These are phyloP conservation scores for Pestalotiopsis sp. DNA, from an alignment of 2,329 filamentous ascomycete genomes.

Conservation along the genomic window DNA sequence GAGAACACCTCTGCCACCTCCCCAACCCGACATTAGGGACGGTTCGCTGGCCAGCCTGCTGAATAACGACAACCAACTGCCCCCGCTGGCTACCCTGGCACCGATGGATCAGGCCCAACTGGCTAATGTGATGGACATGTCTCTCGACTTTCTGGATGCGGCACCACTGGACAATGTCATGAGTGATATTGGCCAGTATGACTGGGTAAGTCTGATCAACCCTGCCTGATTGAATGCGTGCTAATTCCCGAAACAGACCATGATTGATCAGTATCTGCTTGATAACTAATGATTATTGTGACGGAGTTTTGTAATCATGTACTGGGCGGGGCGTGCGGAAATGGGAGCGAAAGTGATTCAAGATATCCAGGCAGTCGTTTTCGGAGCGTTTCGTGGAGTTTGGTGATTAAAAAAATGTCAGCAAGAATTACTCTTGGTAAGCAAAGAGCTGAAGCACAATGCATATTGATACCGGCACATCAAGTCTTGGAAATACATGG, in stretches of 20 bases:
- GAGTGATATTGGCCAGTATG: conserved; percentile 32
- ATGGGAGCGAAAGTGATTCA: not conserved
- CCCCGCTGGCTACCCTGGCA: conserved; percentile 18
- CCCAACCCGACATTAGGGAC: conserved; percentile 28
- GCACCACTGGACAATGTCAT: conserved; percentile 40
- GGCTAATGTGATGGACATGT: conserved; percentile 26
- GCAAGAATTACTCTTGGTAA: too few species aligned
- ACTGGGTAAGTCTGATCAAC: conserved; percentile 38
- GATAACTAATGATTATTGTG: not conserved
- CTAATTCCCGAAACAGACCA: conserved; percentile 19
- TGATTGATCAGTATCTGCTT: conserved; percentile 29
- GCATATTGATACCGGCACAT: too few species aligned
- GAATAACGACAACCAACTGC: conserved; percentile 30
- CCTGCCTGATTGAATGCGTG: not conserved
- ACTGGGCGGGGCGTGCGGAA: not conserved
- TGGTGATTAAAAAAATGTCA: not conserved
- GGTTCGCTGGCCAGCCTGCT: conserved; percentile 32
- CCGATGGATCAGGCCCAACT: conserved; percentile 23
- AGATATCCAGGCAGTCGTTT: not conserved
- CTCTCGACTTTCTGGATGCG: conserved; percentile 32
- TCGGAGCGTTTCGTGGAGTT: not conserved
- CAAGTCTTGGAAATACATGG: too few species aligned
- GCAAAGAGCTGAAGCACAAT: too few species aligned
- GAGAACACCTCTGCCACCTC: conserved; percentile 20
- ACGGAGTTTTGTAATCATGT: not conserved